Base-by-base conservation (phyloP, 2,329 filamentous ascomycete species). In the Sclerotinia sclerotiorum region DNA sequence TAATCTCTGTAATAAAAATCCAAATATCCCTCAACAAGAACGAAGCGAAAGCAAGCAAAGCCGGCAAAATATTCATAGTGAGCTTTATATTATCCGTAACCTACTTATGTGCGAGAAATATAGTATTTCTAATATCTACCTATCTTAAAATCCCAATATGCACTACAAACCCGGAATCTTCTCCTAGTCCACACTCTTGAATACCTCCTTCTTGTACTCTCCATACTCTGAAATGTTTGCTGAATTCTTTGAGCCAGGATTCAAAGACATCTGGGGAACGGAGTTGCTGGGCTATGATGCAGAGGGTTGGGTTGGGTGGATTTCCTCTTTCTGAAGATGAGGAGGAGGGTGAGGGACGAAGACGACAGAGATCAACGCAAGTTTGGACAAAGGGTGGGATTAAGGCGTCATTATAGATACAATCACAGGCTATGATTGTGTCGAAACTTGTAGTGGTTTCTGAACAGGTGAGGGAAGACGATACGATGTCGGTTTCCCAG, bases 351-450 rank as follows among this genome's bases (percentile, higher is more conserved):
- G 56, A 15, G 11, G 42, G 66, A 46, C 88, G 82, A 21, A 94
- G 79, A 13, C 81, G 81, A 78, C 93, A 97, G 32, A 88, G 84
- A 71, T 96, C 91, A 7, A 83, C 87, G 77, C 92, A 97, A 0
- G 92, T 91, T 74, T 89, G 86, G n/a, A 95, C 91, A 61, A 98
- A 86, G 0, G 94, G 93, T 55, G 86, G 82, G 32, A 98, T 87
- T 3, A 98, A 85, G 2, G 90, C 87, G 72, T 97, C 92, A 79
- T 98, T 99, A 82, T 96, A 99, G 73, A 99, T 90, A 79, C 94
- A 97, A 79, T 99, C 95, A 76, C 93, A 97, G 5, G 93, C 93
- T 48, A 98, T 78, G 15, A 98, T 82, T 19, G 88, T 80, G 75
- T 96, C 90, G 72, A 95, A 90, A 68, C 84, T 84, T 75, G 73